phyloP scores from a whole-genome alignment of 179 eudicot species.

The Carnegiea gigantea region DNA sequence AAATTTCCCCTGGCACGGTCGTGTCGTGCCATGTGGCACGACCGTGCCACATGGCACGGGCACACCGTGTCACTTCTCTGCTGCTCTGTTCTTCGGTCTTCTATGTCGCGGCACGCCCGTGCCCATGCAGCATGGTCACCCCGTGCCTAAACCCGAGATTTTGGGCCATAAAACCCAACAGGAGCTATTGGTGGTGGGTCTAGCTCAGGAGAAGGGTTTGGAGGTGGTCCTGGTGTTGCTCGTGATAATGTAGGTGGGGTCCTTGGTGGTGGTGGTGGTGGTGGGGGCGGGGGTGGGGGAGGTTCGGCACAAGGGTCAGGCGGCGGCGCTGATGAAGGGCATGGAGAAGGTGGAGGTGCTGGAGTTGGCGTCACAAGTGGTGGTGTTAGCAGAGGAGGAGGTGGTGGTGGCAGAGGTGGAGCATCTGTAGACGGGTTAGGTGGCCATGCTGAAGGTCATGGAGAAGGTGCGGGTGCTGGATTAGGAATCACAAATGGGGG shows the following conservation, averaged over 20 bases:
- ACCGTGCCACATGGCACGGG: no score
- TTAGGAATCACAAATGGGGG: not conserved
- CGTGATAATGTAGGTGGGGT: not conserved
- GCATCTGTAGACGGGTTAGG: not conserved
- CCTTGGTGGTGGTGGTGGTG: slow-evolving; percentile 8
- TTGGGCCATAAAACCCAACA: no score
- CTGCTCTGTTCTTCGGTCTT: no score
- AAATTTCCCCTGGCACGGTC: no score
- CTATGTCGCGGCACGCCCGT: no score
- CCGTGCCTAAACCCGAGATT: no score
- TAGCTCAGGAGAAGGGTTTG: slow-evolving; percentile 21
- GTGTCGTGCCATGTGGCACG: no score
- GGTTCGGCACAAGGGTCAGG: not conserved
- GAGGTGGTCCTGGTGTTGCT: slow-evolving; percentile 15
- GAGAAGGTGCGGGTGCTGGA: slow-evolving; percentile 17
- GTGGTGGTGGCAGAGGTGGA: no score
- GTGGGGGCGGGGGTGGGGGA: slow-evolving; percentile 16
- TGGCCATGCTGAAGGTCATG: slow-evolving; percentile 21
- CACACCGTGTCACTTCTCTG: no score
- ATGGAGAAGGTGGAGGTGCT: slow-evolving; percentile 22
- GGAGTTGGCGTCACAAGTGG: not conserved
- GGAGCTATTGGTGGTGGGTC: not conserved
- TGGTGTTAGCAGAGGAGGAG: slow-evolving; percentile 5
- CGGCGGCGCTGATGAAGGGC: slow-evolving; percentile 11
- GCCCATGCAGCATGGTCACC: no score